Percentiles rank a stretch among this genome's conserved stretches.
Conservation (phyloP, 257 asterid species). For the Nicotiana tabacum region DNA sequence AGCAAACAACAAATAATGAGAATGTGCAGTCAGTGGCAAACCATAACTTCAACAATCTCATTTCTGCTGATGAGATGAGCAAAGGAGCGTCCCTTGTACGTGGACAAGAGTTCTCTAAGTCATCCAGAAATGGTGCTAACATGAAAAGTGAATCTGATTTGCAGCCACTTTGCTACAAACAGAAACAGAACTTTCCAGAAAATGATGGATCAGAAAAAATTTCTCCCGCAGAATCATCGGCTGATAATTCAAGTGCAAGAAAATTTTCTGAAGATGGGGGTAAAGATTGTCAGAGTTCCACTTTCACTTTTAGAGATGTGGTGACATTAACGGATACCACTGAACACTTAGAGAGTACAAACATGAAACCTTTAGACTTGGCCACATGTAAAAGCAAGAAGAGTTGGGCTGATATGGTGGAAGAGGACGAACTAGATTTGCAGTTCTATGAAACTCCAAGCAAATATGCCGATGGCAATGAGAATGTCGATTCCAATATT, state of each 20-base stretch:
- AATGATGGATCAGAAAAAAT: slow-evolving; percentile 3
- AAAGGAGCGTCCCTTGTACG: neutral
- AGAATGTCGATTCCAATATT: slow-evolving; percentile 38
- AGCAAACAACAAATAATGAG: slow-evolving; percentile 1
- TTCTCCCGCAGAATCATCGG: slow-evolving; percentile 12
- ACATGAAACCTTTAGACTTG: neutral
- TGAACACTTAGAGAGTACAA: slow-evolving; percentile 1
- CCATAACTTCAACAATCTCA: neutral
- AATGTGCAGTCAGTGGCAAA: neutral
- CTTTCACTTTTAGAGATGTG: neutral
- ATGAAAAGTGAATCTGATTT: neutral
- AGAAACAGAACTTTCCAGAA: neutral
- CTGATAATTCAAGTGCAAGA: neutral
- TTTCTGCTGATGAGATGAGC: neutral
- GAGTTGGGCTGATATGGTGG: slow-evolving; percentile 88
- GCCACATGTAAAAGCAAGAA: slow-evolving; percentile 21
- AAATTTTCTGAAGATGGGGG: slow-evolving; percentile 6
- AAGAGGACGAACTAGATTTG: slow-evolving; percentile 46
- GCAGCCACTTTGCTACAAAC: neutral
- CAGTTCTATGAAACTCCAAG: slow-evolving; percentile 19
- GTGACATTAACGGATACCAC: neutral
- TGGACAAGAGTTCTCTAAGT: neutral
- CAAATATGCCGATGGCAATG: slow-evolving; percentile 2
- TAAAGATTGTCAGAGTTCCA: slow-evolving; percentile 1
- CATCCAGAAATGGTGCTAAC: neutral